These are phyloP conservation scores for Pinus tabuliformis DNA, from an alignment of 75 land plant species.

Conservation along the genomic window DNA sequence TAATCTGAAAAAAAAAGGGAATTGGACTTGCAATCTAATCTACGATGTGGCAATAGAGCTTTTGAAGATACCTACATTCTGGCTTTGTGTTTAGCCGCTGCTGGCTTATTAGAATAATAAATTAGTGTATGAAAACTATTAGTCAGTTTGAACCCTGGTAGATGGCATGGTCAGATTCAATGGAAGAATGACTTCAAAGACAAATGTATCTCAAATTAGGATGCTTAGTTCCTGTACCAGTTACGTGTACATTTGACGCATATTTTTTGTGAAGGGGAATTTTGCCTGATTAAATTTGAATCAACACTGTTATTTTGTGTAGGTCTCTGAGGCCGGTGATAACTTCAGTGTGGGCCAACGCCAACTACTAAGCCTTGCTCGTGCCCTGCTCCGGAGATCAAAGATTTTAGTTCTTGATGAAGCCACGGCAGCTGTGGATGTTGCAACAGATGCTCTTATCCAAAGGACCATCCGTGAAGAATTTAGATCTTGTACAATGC, in stretches of 20 bases:
- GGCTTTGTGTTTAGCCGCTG: neutral
- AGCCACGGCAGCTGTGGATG: constrained; percentile 99
- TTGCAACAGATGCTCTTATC: constrained; percentile 70
- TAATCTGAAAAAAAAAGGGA: neutral
- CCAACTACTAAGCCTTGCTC: constrained; percentile 92
- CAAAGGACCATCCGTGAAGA: constrained; percentile 98
- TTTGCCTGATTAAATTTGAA: neutral
- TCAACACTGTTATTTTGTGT: neutral
- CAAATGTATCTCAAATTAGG: neutral
- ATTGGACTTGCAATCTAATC: neutral
- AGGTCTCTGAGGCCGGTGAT: constrained; percentile 94
- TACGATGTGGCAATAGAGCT: neutral
- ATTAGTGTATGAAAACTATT: too few relatives aligned
- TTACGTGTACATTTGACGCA: neutral
- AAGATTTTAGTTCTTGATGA: constrained; percentile 99
- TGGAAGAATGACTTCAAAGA: neutral
- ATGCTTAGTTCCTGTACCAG: neutral
- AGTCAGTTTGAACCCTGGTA: too few relatives aligned
- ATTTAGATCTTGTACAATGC: constrained; percentile 96
- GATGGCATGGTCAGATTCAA: neutral
- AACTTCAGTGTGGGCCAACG: constrained; percentile 99
- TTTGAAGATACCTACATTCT: neutral
- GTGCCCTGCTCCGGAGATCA: constrained; percentile 86
- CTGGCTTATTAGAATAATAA: neutral
- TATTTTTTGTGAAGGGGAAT: neutral